Conservation (phyloP, 768 basidiomycete genomes). For the Mycena chlorophos region DNA sequence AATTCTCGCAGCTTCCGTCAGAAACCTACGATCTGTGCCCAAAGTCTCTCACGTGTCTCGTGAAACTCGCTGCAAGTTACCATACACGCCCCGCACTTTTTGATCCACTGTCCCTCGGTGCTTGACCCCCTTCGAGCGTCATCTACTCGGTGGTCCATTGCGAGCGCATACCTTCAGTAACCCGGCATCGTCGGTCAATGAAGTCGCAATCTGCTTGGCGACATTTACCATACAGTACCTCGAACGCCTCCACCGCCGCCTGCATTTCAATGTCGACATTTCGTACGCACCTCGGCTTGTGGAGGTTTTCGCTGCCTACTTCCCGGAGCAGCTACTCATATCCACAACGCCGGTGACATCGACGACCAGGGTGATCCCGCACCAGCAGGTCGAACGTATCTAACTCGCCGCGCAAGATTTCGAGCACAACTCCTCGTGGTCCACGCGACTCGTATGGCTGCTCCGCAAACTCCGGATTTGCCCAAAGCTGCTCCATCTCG, state of each 20-base stretch:
- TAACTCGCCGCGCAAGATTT: neutral
- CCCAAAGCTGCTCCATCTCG: neutral
- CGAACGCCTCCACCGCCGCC: neutral
- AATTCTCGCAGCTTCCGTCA: neutral
- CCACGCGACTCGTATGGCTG: neutral
- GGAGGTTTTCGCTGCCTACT: neutral
- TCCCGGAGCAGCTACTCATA: neutral
- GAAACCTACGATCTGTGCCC: neutral
- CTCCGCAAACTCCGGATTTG: neutral
- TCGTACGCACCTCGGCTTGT: neutral
- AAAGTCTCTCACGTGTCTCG: neutral
- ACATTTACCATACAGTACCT: neutral
- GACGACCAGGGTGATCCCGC: neutral
- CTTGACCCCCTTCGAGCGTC: neutral
- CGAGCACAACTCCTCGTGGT: neutral
- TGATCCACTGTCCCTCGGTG: neutral
- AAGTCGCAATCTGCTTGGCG: neutral
- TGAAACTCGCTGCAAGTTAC: neutral
- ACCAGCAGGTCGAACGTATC: neutral
- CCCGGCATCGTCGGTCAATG: neutral
- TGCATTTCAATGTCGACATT: neutral
- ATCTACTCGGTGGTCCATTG: neutral
- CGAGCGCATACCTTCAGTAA: neutral
- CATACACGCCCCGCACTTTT: neutral
- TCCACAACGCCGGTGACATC: neutral